These are phyloP conservation scores for Phanerochaete sordida DNA, from an alignment of 768 basidiomycete genomes.

Conservation along the genomic window DNA sequence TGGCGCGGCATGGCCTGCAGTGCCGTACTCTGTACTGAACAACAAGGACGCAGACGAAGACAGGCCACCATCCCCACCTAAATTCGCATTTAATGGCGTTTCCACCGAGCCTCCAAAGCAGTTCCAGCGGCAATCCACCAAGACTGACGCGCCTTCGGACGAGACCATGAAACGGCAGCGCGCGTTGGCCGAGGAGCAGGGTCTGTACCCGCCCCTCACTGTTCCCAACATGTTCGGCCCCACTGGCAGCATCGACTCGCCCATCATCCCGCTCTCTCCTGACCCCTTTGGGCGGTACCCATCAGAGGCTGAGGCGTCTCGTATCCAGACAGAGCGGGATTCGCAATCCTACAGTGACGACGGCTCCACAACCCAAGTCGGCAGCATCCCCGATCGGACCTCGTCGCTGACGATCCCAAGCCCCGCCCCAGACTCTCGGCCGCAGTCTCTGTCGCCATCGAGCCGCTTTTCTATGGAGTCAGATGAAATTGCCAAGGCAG, in stretches of 20 bases:
- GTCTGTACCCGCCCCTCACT: constrained; percentile 40
- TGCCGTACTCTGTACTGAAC: constrained; percentile 38
- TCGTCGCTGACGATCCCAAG: constrained; percentile 9
- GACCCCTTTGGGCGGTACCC: constrained; percentile 79
- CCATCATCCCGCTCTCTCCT: constrained; percentile 78
- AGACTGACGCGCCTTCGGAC: constrained; percentile 40
- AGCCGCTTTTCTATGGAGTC: constrained; percentile 78
- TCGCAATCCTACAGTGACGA: constrained; percentile 3
- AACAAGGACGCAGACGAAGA: constrained; percentile 20
- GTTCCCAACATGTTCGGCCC: constrained; percentile 23
- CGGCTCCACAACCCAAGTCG: neutral
- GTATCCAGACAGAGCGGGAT: neutral
- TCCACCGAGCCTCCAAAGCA: constrained; percentile 54
- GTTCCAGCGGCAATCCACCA: constrained; percentile 20
- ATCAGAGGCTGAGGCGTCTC: constrained; percentile 30
- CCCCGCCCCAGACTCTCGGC: constrained; percentile 12
- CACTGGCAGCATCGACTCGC: constrained; percentile 38
- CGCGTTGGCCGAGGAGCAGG: constrained; percentile 49
- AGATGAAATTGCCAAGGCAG: constrained; percentile 24
- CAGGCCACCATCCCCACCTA: constrained; percentile 51
- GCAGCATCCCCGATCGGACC: neutral
- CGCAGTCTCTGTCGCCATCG: constrained; percentile 23
- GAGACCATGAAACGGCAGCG: constrained; percentile 38
- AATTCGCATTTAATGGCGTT: constrained; percentile 65
- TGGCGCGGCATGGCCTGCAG: constrained; percentile 37